These are phyloP conservation scores for Fusarium sp. DNA, from an alignment of 2,329 filamentous ascomycete genomes.

Conservation along the genomic window DNA sequence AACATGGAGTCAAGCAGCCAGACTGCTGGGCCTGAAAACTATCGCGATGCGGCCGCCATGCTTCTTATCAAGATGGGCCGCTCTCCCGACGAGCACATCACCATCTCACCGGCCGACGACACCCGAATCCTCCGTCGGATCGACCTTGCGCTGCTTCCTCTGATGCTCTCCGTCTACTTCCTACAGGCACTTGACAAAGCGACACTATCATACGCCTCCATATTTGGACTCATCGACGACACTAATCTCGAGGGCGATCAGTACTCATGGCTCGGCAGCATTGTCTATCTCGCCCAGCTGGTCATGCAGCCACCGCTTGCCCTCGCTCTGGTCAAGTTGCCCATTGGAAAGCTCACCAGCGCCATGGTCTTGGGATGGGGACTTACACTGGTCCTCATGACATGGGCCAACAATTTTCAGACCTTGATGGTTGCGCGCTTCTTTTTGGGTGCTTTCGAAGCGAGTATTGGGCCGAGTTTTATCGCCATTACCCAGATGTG, in stretches of 20 bases:
- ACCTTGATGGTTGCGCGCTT: constrained; percentile 63
- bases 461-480: constrained; percentile 60
- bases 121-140: constrained; percentile 53
- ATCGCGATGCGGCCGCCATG: constrained; percentile 59
- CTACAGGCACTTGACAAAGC: constrained; percentile 73
- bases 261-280: constrained; percentile 70
- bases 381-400: constrained; percentile 61
- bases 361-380: constrained; percentile 68
- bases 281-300: constrained; percentile 70
- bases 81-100: constrained; percentile 49
- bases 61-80: constrained; percentile 55
- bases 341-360: constrained; percentile 69
- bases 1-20: constrained; percentile 10
- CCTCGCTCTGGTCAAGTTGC: constrained; percentile 68
- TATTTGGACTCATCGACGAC: constrained; percentile 71
- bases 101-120: constrained; percentile 50
- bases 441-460: constrained; percentile 68
- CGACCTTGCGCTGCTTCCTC: constrained; percentile 54
- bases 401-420: constrained; percentile 61
- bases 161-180: constrained; percentile 70
- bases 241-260: constrained; percentile 66
- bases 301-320: constrained; percentile 67
- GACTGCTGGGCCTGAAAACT: background rate
- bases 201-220: constrained; percentile 69
- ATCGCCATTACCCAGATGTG: constrained; percentile 70